Evolutionary conservation across 1,284 basidiomycete genomes (phyloP).

Genomic region (Ganoderma lingzhi): DNA sequence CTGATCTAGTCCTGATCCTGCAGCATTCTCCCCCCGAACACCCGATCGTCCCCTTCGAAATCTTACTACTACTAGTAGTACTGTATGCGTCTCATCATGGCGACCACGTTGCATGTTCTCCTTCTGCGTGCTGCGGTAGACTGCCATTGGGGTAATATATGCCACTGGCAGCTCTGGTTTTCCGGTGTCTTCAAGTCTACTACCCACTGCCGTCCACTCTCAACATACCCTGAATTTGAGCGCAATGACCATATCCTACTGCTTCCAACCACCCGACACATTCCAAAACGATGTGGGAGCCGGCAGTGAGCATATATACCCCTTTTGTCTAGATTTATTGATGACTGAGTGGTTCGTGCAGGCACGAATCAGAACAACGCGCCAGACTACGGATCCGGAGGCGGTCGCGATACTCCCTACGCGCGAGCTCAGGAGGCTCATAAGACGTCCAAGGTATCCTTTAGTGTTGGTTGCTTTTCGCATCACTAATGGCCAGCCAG

Average conservation of each 20-base stretch:
- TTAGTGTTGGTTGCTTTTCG: neutral
- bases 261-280: neutral
- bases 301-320: neutral
- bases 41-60: neutral
- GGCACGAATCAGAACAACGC: neutral
- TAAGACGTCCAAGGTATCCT: neutral
- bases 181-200: neutral
- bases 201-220: neutral
- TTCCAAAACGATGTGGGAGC: neutral
- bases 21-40: neutral
- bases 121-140: constrained; percentile 1
- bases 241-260: neutral
- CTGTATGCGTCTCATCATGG: neutral
- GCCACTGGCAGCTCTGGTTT: neutral
- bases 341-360: neutral
- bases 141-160: neutral
- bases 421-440: neutral
- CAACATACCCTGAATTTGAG: neutral
- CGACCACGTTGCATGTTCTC: neutral
- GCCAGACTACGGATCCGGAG: neutral
- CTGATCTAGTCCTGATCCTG: neutral
- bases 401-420: neutral
- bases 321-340: neutral
- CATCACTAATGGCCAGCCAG: neutral
- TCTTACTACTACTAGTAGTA: no score